Conservation (phyloP, 163 green algal genomes). For the Scenedesmus sp. region DNA sequence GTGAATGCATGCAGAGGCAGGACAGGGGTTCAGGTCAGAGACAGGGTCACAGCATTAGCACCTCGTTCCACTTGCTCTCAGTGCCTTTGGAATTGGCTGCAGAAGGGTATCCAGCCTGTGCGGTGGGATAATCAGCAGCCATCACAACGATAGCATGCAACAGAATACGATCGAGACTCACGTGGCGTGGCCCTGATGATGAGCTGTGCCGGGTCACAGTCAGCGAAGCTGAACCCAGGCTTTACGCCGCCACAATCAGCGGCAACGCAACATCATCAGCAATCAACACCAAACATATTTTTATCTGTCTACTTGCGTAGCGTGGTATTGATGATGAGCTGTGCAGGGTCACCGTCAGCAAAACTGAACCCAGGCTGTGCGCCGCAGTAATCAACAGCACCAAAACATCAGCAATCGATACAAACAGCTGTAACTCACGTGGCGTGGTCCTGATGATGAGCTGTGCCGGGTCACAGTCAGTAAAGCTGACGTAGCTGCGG, state of each 20-base stretch:
- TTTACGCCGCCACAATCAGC: no score
- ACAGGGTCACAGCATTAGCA: no score
- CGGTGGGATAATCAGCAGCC: no score
- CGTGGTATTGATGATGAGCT: neutral
- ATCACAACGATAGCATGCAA: no score
- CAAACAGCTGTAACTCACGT: neutral
- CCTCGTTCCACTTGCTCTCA: no score
- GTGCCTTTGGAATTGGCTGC: neutral
- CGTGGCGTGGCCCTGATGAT: conserved; percentile 18
- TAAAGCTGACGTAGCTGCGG: conserved; percentile 49
- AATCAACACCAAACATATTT: no score
- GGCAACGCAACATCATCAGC: no score
- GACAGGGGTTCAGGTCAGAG: no score
- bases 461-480: conserved; percentile 18
- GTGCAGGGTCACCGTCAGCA: conserved; percentile 18
- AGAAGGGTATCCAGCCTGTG: neutral
- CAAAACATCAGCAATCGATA: no score
- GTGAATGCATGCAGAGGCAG: no score
- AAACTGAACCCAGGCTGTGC: conserved; percentile 1
- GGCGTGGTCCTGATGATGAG: conserved; percentile 19
- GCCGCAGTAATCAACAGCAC: no score
- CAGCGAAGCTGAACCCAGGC: conserved; percentile 30
- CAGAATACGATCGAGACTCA: neutral
- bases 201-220: conserved; percentile 22
- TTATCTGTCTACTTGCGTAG: neutral